Evolutionary conservation across 2,329 filamentous ascomycete species (phyloP).

Genomic region (Fusarium staphyleae): DNA sequence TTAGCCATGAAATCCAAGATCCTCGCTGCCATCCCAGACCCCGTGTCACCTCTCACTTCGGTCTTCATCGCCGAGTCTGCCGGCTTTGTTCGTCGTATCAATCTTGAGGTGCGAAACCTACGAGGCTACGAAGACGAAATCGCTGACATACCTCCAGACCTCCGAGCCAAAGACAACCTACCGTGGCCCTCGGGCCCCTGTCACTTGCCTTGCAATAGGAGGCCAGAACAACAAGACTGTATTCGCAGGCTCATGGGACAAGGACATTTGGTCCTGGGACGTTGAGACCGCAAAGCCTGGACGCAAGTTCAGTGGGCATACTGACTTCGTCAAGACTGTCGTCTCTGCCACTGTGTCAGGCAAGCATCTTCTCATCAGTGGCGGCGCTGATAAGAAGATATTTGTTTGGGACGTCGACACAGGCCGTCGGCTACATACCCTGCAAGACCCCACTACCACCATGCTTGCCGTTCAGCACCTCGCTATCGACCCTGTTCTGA

Average conservation of each 20-base stretch:
- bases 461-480: constrained; percentile 85
- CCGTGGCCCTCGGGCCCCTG: constrained; percentile 77
- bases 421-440: constrained; percentile 72
- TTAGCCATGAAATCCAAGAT: constrained; percentile 86
- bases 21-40: constrained; percentile 74
- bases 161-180: constrained; percentile 57
- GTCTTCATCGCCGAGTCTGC: constrained; percentile 87
- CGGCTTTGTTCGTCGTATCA: constrained; percentile 77
- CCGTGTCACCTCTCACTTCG: constrained; percentile 60
- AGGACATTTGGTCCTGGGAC: constrained; percentile 87
- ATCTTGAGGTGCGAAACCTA: constrained; percentile 68
- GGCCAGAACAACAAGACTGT: constrained; percentile 64
- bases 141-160: constrained; percentile 37
- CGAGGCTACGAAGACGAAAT: neutral
- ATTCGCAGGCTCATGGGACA: constrained; percentile 95
- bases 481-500: constrained; percentile 72
- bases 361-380: constrained; percentile 72
- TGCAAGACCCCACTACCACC: constrained; percentile 74
- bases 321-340: constrained; percentile 90
- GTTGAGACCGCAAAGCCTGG: constrained; percentile 61
- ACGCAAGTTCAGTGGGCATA: constrained; percentile 76
- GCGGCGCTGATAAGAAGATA: constrained; percentile 79
- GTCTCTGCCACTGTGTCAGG: constrained; percentile 66
- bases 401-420: constrained; percentile 81
- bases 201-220: constrained; percentile 77